Evolutionary conservation across 2,329 filamentous ascomycete genomes (phyloP), one percentile per base, ranked within the genome.

Genomic region (Ceratocystis alfenasii): DNA sequence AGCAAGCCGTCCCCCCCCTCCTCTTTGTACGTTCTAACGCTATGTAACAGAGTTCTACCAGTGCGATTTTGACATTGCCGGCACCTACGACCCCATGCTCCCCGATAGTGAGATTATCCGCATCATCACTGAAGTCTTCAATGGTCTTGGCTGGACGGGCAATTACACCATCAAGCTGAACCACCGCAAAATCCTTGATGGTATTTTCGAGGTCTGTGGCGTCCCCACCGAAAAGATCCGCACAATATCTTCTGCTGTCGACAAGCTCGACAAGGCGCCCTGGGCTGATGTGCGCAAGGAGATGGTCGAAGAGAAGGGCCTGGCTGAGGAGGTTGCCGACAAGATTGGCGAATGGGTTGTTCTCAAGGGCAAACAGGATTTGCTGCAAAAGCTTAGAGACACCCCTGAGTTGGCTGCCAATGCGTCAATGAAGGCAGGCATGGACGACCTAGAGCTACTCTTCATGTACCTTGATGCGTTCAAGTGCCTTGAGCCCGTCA

Each of bases 61-160:
- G 76, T 96, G 92, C 78, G 93, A 97, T 77, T 95, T 96, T 73
- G 92, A 96, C 74, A 93, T 96, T 76, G 92, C 92, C 12, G 91
- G 92, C 68, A 80, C 78, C 53, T 65, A 90, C 78, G 93, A 96
- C 74, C 77, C 89, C 65, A 96, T 96, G 91, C 82, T 96, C 30
- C 90, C 92, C 66, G 93, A 96, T 73, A 89, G 91, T 46, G 92
- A 96, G 77, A 87, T 96, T 67, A 78, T 97, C 71, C 83, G 88
- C 67, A 91, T 96, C 70, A 84, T 89, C 66, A 96, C 73, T 59
- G 69, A 69, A 65, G 68, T 69, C 15, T 69, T 69, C 66, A 66
- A 69, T 30, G 64, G 63, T 28, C 68, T 69, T 36, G 69, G 69
- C 57, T 69, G 68, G 83, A 77, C 83, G 45, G 83, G 83, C 45